Percentiles rank a stretch among this genome's conserved stretches.
These are phyloP conservation scores for Pestalotiopsis sp. DNA, from an alignment of 2,329 filamentous ascomycete genomes.

Conservation along the genomic window DNA sequence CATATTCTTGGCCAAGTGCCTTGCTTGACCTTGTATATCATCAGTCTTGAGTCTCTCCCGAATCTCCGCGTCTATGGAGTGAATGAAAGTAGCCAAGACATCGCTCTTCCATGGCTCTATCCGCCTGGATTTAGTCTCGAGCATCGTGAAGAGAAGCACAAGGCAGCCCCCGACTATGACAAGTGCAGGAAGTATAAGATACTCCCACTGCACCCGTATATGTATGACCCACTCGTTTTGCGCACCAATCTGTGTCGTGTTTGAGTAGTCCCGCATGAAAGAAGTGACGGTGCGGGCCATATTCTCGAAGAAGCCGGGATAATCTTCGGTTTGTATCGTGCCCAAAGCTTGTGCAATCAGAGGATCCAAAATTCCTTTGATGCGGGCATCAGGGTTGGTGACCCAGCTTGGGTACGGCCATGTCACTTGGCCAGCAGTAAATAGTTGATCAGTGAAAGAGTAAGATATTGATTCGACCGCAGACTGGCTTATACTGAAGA, in stretches of 20 bases:
- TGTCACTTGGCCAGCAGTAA: not conserved
- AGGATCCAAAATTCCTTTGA: not conserved
- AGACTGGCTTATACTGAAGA: not conserved
- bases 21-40: not conserved
- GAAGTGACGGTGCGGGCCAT: conserved; percentile 16
- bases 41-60: not conserved
- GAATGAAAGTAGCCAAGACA: conserved; percentile 4
- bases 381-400: too few relatives aligned
- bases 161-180: not conserved
- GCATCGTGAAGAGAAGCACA: not conserved
- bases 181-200: not conserved
- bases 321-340: not conserved
- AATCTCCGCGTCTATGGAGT: not conserved
- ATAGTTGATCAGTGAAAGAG: not conserved
- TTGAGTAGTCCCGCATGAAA: conserved; percentile 19
- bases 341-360: not conserved
- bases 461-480: not conserved
- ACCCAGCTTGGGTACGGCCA: not conserved
- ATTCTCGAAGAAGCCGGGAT: conserved; percentile 16
- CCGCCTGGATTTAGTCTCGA: not conserved
- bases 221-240: conserved; percentile 19
- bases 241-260: conserved; percentile 7
- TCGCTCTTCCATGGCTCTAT: not conserved
- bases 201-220: conserved; percentile 20
- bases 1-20: not conserved